Evolutionary conservation across 805 yeast genomes (phyloP), one percentile per base, ranked within the genome.

Genomic region (Saccharomycopsis sp.): DNA sequence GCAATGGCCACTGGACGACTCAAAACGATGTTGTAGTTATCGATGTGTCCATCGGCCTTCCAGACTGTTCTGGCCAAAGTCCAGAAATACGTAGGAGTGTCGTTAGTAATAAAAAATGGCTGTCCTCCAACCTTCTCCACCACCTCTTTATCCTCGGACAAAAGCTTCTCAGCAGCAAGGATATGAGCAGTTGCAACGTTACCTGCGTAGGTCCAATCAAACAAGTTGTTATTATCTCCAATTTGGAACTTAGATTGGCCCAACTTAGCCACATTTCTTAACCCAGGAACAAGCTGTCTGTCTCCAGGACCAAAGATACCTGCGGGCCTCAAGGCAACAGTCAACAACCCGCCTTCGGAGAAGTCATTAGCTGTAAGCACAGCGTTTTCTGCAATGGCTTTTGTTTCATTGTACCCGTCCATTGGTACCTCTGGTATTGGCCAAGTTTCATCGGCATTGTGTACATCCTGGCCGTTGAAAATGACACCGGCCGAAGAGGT

Each of bases 221-320:
- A 94, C 58, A 94, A 73, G 69, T 94, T 94, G 70, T 88, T 84
- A 73, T 94, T 94, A 70, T 90, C 96, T 64, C 99, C 99, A 54
- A 94, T 78, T 73, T 94, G 99, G 72, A 89, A 89, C 71, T 87
- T 87, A 22, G 94, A 86, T 71, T 93, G 97, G 7, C 96, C 96
- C 57, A 82, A 74, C 59, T 80, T 79, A 2, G 96, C 91, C 51
- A 89, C 97, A 15, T 79, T 79, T 68, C 97, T 83, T 60, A 94
- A 76, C 2, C 96, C 96, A 12, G 99, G 99, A 52, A 94, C 94
- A 67, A 94, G 75, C 71, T 94, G 99, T 61, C 99, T 83, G 71
- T 94, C 99, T 51, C 99, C 98, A 3, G 98, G 99, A 3, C 99
- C 99, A 75, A 94, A 94, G 53, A 94, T 91, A 47, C 99, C 99